phyloP scores from a whole-genome alignment of 2,329 filamentous ascomycete genomes.

The Fusarium bactridioides region DNA sequence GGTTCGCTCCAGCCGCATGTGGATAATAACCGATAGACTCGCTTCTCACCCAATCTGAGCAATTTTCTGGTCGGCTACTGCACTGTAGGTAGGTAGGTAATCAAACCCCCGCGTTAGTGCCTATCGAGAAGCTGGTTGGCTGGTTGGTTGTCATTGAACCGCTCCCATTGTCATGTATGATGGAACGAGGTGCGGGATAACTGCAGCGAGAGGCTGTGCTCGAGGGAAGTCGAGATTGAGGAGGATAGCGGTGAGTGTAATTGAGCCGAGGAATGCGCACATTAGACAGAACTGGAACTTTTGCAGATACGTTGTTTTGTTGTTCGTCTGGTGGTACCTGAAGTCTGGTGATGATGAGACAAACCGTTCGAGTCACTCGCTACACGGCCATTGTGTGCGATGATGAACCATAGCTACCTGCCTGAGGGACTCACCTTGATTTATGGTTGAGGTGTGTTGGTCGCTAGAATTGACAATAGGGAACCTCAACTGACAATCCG shows the following conservation, averaged over 20 bases:
- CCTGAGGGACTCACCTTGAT: neutral
- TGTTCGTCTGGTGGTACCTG: constrained; percentile 13
- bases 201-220: constrained; percentile 12
- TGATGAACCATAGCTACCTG: neutral
- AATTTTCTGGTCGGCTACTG: neutral
- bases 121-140: constrained; percentile 10
- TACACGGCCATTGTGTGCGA: neutral
- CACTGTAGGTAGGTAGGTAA: neutral
- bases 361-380: neutral
- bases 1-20: constrained; percentile 16
- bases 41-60: constrained; percentile 11
- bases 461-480: neutral
- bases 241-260: constrained; percentile 12
- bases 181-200: constrained; percentile 2
- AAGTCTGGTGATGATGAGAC: constrained; percentile 12
- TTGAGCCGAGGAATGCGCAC: neutral
- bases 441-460: neutral
- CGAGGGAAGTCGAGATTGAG: neutral
- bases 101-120: constrained; percentile 8
- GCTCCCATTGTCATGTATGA: constrained; percentile 3
- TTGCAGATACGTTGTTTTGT: constrained; percentile 10
- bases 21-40: constrained; percentile 13
- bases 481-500: neutral
- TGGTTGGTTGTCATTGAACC: constrained; percentile 3
- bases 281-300: constrained; percentile 8